Percentiles rank a stretch among this genome's conserved stretches.
These are phyloP conservation scores for Sclerotinia minor DNA, from an alignment of 2,329 filamentous ascomycete genomes.

Conservation along the genomic window DNA sequence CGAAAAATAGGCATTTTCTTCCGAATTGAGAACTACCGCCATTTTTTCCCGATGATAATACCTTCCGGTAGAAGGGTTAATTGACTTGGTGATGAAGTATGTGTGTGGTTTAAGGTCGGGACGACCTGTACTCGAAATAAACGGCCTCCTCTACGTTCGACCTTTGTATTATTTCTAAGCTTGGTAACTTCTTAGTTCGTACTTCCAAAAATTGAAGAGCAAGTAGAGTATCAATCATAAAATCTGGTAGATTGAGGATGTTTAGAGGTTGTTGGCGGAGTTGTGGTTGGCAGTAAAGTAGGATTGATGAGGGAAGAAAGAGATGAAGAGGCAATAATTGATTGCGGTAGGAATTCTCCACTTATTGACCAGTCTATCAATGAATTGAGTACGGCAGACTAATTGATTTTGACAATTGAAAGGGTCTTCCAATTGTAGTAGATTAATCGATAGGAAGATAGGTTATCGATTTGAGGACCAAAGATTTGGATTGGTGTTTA, in stretches of 20 bases:
- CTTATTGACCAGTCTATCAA: not conserved
- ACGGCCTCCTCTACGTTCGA: constrained; percentile 18
- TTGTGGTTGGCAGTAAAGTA: not conserved
- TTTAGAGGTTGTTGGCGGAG: not conserved
- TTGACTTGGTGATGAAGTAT: constrained; percentile 18
- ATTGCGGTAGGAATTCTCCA: not conserved
- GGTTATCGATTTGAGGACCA: not conserved
- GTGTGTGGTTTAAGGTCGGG: constrained; percentile 21
- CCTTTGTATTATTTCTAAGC: not conserved
- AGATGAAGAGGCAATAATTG: constrained; percentile 4
- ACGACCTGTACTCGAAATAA: constrained; percentile 7
- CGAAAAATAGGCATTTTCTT: constrained; percentile 59
- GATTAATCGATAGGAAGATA: constrained; percentile 1
- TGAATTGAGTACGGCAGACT: not conserved
- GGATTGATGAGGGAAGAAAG: not conserved
- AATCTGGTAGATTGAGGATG: not conserved
- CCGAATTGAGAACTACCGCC: constrained; percentile 45
- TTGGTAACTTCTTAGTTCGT: not conserved
- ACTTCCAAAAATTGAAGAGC: not conserved
- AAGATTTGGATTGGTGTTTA: not conserved
- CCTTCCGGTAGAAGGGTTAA: constrained; percentile 1
- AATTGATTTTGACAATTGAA: not conserved
- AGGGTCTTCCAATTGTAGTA: not conserved
- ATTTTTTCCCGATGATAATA: constrained; percentile 30
- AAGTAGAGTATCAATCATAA: constrained; percentile 1